Conservation (phyloP, 805 yeast genomes). For the Kodamaea restingae region DNA sequence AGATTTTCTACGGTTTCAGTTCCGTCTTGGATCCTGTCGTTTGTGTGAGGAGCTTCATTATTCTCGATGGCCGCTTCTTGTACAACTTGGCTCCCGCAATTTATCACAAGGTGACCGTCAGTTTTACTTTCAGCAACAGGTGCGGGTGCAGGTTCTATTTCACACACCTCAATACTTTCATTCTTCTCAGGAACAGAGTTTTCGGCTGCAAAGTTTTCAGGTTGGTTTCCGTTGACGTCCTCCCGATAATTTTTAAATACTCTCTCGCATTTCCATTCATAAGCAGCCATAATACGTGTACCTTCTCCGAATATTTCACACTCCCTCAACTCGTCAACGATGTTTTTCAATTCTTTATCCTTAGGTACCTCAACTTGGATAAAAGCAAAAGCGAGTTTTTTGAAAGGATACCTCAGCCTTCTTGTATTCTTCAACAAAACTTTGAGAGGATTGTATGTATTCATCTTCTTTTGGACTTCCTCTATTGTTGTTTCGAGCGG, state of each 20-base stretch:
- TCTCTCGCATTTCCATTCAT: constrained; percentile 1
- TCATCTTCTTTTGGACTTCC: constrained; percentile 43
- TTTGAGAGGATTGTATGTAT: constrained; percentile 43
- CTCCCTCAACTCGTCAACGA: constrained; percentile 37
- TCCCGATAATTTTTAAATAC: not conserved
- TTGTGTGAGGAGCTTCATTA: no score
- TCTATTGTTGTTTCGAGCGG: constrained; percentile 39
- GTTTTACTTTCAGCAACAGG: no score
- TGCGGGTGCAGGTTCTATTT: no score
- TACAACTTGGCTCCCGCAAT: no score
- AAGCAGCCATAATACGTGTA: constrained; percentile 2
- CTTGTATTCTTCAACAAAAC: constrained; percentile 44
- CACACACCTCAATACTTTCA: no score
- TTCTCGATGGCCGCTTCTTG: no score
- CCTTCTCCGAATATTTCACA: constrained; percentile 23
- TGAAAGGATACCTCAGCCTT: constrained; percentile 26
- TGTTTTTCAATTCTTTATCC: constrained; percentile 39
- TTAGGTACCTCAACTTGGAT: constrained; percentile 38
- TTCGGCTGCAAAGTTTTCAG: not conserved
- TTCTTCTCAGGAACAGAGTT: not conserved
- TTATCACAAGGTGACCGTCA: no score
- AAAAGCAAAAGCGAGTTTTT: constrained; percentile 46
- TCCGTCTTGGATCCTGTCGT: no score
- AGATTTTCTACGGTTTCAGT: no score
- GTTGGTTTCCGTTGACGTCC: not conserved